Evolutionary conservation across 2,329 filamentous ascomycete genomes (phyloP), one percentile per base, ranked within the genome.

Genomic region (Mycosphaerella sp.): DNA sequence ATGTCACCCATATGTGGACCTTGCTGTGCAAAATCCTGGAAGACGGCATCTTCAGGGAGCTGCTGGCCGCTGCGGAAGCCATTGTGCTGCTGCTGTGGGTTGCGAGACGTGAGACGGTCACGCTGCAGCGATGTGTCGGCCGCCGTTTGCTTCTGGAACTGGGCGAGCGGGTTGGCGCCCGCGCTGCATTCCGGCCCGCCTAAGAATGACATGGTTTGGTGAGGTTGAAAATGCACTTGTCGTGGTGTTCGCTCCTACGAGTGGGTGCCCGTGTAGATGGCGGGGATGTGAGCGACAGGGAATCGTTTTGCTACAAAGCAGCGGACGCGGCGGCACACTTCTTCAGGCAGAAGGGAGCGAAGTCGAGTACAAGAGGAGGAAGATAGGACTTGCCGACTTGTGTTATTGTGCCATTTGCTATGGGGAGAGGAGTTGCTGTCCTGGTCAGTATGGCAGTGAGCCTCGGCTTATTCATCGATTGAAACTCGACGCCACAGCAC

Each of bases 161-260:
- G 93, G 68, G 88, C 91, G 64, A 98, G 83, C 52, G 94, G 93
- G 71, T 98, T 98, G 66, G 86, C 89, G 59, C 87, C 89, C 56
- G 93, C 94, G 50, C 91, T 97, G 79, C 93, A 98, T 75, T 97
- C 93, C 63, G 91, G 87, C 63, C 91, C 90, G 72, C 89, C 88
- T 64, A 97, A 80, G 71, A 98, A 97, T 49, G 91, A 96, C 91
- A 98, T 97, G 39, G 17, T 36, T 25, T 41, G n/a, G 36, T 16
- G 17, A 14, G 14, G 37, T 16, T 30, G 10, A 39, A 17, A 13
- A 13, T 16, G 36, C 14, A 16, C n/a, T 12, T 34, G 30, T 34
- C 30, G 30, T 34, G 30, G 21, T 25, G 21, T 25, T 25, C 4
- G 21, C 21, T 25, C 21, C 21, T 25, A 6, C 7, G 21, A 6